A percentile compares a stretch with the other conserved stretches of the same genome.
These are phyloP conservation scores for Aureobasidium sp. DNA, from an alignment of 2,329 filamentous ascomycete species.

Conservation along the genomic window DNA sequence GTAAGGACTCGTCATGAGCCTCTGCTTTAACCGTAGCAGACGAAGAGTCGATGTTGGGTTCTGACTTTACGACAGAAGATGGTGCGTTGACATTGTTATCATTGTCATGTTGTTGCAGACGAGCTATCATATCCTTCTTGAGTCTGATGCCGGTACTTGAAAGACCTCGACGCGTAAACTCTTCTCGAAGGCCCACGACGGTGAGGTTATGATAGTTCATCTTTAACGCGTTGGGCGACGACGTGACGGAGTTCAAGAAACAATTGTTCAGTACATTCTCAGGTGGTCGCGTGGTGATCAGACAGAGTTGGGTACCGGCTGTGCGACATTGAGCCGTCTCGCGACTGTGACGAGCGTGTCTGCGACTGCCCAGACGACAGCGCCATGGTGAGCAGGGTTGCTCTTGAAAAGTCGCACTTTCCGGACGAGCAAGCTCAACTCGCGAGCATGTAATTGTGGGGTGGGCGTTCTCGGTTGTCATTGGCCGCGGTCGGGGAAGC, in stretches of 20 bases:
- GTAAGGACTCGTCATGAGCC: neutral
- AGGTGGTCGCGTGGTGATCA: no score
- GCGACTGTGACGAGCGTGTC: neutral
- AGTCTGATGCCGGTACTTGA: neutral
- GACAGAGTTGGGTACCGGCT: neutral
- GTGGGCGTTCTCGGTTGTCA: neutral
- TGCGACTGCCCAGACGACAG: neutral
- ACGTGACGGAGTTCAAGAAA: neutral
- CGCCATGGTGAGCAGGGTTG: neutral
- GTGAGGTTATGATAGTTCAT: neutral
- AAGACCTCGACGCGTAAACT: neutral
- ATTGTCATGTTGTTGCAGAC: neutral
- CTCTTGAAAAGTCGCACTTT: neutral
- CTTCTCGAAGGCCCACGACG: neutral
- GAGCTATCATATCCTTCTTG: neutral
- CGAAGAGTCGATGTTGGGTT: neutral
- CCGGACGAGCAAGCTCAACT: neutral
- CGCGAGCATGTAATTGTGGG: neutral
- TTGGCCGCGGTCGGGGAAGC: neutral
- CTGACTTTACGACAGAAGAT: neutral
- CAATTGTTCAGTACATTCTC: neutral
- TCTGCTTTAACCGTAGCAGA: neutral
- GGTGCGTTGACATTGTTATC: neutral
- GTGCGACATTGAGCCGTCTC: neutral
- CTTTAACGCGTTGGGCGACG: neutral